Evolutionary conservation across 2,329 filamentous ascomycete genomes (phyloP).

Genomic region (Colletotrichum karsti): DNA sequence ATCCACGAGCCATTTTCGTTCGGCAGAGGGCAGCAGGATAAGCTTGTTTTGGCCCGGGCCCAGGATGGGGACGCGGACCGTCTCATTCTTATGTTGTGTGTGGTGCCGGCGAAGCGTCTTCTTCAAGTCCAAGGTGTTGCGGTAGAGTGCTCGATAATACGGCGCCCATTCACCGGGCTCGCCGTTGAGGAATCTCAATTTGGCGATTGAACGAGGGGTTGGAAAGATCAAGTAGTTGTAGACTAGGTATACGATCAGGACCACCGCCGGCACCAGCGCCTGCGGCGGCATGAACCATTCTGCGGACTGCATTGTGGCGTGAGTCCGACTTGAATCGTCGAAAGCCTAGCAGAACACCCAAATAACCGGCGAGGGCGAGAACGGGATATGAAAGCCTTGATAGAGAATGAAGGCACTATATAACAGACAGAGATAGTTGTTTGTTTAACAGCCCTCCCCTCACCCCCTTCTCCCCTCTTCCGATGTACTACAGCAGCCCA

Average conservation of each 20-base stretch:
- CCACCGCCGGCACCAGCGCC: neutral
- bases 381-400: neutral
- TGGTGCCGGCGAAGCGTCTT: constrained; percentile 8
- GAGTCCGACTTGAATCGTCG: neutral
- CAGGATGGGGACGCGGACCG: neutral
- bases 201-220: constrained; percentile 3
- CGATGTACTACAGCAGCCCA: neutral
- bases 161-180: constrained; percentile 1
- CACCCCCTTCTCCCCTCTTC: neutral
- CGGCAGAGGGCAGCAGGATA: neutral
- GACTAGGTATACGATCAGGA: neutral
- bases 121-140: constrained; percentile 4
- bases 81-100: constrained; percentile 1
- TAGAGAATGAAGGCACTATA: neutral
- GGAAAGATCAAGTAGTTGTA: neutral
- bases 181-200: neutral
- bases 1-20: neutral
- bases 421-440: neutral
- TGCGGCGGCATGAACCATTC: neutral
- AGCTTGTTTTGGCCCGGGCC: constrained; percentile 2
- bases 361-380: neutral
- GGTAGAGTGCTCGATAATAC: constrained; percentile 6
- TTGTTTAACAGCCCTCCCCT: neutral
- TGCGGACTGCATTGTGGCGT: neutral
- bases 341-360: neutral